phyloP scores from a whole-genome alignment of 2,329 filamentous ascomycete species.

The Curvularia spicifera region DNA sequence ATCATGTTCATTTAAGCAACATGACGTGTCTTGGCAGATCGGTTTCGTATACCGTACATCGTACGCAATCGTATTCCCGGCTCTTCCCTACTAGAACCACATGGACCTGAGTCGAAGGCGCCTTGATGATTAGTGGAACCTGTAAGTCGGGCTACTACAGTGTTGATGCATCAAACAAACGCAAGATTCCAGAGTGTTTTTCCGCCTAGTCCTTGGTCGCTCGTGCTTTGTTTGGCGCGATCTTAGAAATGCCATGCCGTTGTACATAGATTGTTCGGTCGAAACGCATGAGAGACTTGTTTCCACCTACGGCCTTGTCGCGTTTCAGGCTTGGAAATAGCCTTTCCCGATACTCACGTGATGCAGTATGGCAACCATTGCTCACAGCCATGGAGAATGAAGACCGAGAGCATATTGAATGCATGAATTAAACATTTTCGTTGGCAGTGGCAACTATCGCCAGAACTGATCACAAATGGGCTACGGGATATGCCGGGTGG shows the following conservation, averaged over 20 bases:
- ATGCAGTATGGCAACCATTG: background rate
- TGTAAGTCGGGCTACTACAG: background rate
- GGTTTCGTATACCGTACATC: background rate
- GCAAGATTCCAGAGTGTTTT: background rate
- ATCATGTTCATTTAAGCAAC: slow-evolving; percentile 3
- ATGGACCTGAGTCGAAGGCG: background rate
- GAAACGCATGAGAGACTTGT: background rate
- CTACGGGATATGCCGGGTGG: background rate
- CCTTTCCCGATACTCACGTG: background rate
- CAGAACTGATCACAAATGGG: background rate
- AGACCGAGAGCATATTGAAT: background rate
- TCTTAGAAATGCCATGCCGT: background rate
- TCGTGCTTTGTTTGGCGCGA: background rate
- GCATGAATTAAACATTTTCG: background rate
- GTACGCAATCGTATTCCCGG: background rate
- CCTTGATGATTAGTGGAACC: background rate
- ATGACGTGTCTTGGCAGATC: slow-evolving; percentile 8
- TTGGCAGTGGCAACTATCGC: background rate
- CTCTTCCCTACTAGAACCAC: background rate
- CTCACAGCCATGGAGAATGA: background rate
- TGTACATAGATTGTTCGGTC: background rate
- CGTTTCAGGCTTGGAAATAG: background rate
- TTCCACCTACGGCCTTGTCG: background rate
- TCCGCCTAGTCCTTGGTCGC: background rate
- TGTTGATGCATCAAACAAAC: background rate